These are phyloP conservation scores for Mycosphaerella arachidis DNA, from an alignment of 2,329 filamentous ascomycete genomes.

Conservation along the genomic window DNA sequence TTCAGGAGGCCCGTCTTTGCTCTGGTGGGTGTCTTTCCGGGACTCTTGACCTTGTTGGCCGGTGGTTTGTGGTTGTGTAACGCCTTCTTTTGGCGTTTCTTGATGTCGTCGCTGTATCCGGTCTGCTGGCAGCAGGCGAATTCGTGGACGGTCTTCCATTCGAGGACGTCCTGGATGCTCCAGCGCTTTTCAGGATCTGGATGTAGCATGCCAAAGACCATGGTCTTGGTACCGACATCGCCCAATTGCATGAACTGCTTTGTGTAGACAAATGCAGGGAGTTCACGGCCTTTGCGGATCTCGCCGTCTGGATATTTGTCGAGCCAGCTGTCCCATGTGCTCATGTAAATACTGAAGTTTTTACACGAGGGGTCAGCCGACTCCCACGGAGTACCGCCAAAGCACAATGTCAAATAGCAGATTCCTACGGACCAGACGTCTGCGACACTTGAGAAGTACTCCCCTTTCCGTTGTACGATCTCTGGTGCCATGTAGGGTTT, in stretches of 20 bases:
- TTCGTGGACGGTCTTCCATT: conserved; percentile 44
- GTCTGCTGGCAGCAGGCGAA: conserved; percentile 31
- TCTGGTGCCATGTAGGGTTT: conserved; percentile 85
- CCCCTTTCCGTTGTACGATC: conserved; percentile 63
- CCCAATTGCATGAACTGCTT: conserved; percentile 63
- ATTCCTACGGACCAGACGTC: conserved; percentile 86
- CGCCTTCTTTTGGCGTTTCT: conserved; percentile 37
- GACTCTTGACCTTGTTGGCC: conserved; percentile 16
- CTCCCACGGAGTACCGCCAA: conserved; percentile 69
- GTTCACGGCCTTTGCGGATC: conserved; percentile 42
- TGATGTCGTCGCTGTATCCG: conserved; percentile 34
- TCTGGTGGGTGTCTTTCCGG: not conserved
- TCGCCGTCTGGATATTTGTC: conserved; percentile 49
- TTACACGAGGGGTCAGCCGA: conserved; percentile 53
- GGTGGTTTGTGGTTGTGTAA: conserved; percentile 43
- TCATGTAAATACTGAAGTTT: conserved; percentile 61
- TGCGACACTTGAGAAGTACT: conserved; percentile 70
- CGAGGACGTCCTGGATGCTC: conserved; percentile 63
- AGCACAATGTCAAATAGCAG: conserved; percentile 73
- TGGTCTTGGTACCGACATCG: conserved; percentile 62
- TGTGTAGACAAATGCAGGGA: conserved; percentile 56
- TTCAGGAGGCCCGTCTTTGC: conserved; percentile 4
- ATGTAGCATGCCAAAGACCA: conserved; percentile 78
- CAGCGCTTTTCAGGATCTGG: conserved; percentile 69
- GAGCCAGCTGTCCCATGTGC: conserved; percentile 67